Base-by-base conservation (phyloP, 768 basidiomycete species). In the Mrakia hoshinonis region DNA sequence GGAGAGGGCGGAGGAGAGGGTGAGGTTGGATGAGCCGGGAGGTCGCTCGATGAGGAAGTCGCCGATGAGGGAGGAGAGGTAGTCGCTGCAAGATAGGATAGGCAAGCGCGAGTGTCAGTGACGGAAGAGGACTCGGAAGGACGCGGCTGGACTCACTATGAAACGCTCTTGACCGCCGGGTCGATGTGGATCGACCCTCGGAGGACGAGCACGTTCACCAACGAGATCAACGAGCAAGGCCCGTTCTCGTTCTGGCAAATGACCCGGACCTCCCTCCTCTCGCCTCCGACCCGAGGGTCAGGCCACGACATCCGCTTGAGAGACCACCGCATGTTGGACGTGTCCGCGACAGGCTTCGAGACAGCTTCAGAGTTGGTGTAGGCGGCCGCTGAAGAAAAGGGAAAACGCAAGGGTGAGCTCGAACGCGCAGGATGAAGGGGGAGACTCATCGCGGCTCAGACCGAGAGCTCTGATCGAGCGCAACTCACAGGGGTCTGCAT, bases 131-230 rank as follows among this genome's bases (percentile, higher is more conserved):
- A 18, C 38, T 62, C 13, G 29, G 31, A 31, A 31, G 29, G 4
- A 4, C 4, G 10, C 5, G 26, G 5, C 20, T 20, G 4, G 43
- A 67, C 65, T 9, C 2, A 67, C 65, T 68, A 72, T 20, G 64
- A 36, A 65, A 72, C 65, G 4, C 29, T 31, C 13, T 34, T 24
- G 3, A 22, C n/a, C n/a, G 55, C 20, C 12, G 26, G 65, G 55
- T 55, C 63, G 73, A 96, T 87, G 66, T 84, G 79, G 73, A 95
- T 90, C 75, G 89, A 83, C 64, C 87, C 88, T n/a, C 92, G 85
- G 2, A 96, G 82, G 73, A 95, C 87, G 38, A 95, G 84, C 64
- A 93, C 90, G 77, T 96, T 96, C 80, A 90, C 90, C 89, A 74
- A 24, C n/a, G 65, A 67, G 55, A 77, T 72, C 22, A 77, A 64